phyloP scores from a whole-genome alignment of 2,329 filamentous ascomycete genomes.

The Fusarium annulatum region DNA sequence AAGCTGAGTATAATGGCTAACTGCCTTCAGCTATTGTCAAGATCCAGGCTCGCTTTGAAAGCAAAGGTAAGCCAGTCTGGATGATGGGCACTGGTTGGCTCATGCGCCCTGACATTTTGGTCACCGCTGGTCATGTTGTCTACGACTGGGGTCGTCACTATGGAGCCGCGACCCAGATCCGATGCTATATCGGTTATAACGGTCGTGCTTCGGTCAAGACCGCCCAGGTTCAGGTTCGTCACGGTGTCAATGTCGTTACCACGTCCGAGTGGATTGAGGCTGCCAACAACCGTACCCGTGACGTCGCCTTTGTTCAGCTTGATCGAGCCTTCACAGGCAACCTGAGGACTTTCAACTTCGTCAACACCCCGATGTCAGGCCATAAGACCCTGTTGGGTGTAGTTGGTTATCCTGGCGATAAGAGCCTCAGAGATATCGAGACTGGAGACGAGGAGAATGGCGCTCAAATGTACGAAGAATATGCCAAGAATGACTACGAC shows the following conservation, averaged over 20 bases:
- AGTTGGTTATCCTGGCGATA: conserved; percentile 51
- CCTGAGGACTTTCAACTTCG: conserved; percentile 38
- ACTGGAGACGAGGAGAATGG: conserved; percentile 37
- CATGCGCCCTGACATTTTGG: conserved; percentile 29
- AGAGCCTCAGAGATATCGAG: conserved; percentile 20
- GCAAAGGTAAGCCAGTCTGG: conserved; percentile 27
- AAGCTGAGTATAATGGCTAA: background rate
- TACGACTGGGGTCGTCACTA: conserved; percentile 41
- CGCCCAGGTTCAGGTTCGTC: background rate
- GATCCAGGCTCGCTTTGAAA: conserved; percentile 31
- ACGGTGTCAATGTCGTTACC: conserved; percentile 26
- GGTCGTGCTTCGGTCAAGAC: conserved; percentile 31
- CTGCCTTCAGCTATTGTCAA: conserved; percentile 20
- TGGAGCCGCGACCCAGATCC: conserved; percentile 42
- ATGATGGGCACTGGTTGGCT: conserved; percentile 42
- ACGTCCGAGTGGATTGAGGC: conserved; percentile 39
- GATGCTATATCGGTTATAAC: conserved; percentile 49
- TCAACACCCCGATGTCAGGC: conserved; percentile 22
- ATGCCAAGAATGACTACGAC: conserved; percentile 39
- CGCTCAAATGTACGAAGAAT: conserved; percentile 50
- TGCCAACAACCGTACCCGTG: conserved; percentile 23
- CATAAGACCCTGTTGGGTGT: conserved; percentile 41
- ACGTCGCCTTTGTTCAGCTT: conserved; percentile 45
- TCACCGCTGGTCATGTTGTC: conserved; percentile 37
- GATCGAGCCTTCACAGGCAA: conserved; percentile 29